Conservation (phyloP, 306 rosid species). For the Vicia sativa region DNA sequence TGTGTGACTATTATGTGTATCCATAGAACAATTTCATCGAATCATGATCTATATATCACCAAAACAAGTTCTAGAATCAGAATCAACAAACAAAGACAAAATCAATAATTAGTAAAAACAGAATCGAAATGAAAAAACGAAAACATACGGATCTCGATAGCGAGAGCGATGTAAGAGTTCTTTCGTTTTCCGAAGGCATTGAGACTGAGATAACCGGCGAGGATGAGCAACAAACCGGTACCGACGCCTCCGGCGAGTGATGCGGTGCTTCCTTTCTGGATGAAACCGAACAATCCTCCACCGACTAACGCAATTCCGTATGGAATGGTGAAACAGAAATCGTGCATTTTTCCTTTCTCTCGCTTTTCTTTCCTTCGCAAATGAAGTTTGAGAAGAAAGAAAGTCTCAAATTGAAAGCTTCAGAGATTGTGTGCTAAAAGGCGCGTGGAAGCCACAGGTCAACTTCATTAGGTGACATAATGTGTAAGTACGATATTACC, state of each 20-base stretch:
- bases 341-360: conserved; percentile 59
- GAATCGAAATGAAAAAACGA: neutral
- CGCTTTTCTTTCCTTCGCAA: neutral
- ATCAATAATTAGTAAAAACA: neutral
- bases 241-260: conserved; percentile 74
- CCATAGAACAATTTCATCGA: neutral
- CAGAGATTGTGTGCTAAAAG: neutral
- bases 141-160: conserved; percentile 63
- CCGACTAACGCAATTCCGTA: conserved; percentile 67
- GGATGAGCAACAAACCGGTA: conserved; percentile 60
- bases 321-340: conserved; percentile 91
- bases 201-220: conserved; percentile 82
- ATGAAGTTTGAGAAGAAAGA: neutral
- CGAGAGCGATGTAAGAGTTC: conserved; percentile 64
- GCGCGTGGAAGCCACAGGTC: conserved; percentile 51
- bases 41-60: neutral
- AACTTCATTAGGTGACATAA: neutral
- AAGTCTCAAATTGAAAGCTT: neutral
- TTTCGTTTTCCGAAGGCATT: conserved; percentile 66
- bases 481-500: neutral
- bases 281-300: conserved; percentile 75
- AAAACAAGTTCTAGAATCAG: neutral
- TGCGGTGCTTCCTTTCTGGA: conserved; percentile 72
- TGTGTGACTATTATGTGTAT: no score
- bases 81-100: neutral